A percentile compares a stretch with the other conserved stretches of the same genome.
phyloP scores from a whole-genome alignment of 2,329 filamentous ascomycete species.

The Hirsutella thompsonii region DNA sequence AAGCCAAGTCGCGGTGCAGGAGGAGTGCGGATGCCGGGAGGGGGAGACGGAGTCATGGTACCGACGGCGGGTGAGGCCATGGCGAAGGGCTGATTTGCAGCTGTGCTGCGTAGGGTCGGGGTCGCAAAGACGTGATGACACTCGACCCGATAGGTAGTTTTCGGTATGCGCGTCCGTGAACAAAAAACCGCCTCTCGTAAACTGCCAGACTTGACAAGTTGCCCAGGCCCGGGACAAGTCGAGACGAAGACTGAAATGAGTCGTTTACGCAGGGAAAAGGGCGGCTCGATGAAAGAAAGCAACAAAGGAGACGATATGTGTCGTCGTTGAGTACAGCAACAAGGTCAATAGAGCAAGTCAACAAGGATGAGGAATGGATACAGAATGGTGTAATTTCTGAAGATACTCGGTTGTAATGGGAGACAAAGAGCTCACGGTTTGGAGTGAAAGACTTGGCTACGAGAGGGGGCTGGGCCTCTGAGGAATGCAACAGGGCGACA shows the following conservation, averaged over 20 bases:
- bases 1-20: conserved; percentile 56
- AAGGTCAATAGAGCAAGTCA: conserved; percentile 3
- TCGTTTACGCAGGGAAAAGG: too few species aligned
- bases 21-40: conserved; percentile 48
- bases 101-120: neutral
- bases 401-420: conserved; percentile 8
- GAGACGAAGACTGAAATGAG: too few species aligned
- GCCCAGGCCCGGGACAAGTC: too few species aligned
- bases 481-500: conserved; percentile 6
- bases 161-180: too few species aligned
- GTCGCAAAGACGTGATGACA: neutral
- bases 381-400: conserved; percentile 1
- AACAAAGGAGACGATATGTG: neutral
- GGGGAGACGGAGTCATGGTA: conserved; percentile 47
- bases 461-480: conserved; percentile 10
- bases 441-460: conserved; percentile 6
- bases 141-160: too few species aligned
- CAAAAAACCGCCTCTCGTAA: too few species aligned
- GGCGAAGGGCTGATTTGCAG: conserved; percentile 1
- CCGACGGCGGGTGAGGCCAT: conserved; percentile 15
- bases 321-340: neutral
- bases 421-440: conserved; percentile 9
- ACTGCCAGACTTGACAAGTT: too few species aligned
- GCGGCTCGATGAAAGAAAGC: neutral
- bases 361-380: neutral